Base-by-base conservation (phyloP, 2,329 filamentous ascomycete species). In the Sclerotinia sclerotiorum region DNA sequence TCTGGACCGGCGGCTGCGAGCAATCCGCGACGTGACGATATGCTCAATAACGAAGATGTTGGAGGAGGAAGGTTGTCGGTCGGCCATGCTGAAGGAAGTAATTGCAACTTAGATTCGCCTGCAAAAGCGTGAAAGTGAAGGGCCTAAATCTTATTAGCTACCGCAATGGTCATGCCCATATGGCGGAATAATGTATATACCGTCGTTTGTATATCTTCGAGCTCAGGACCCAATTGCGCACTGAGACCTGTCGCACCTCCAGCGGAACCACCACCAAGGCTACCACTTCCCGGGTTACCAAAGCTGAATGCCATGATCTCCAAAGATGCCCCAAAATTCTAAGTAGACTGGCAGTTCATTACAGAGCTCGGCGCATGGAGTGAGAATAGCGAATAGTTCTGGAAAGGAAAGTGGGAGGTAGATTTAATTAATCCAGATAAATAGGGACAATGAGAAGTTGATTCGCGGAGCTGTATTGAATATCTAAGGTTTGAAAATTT, bases 1-100 rank as follows among this genome's bases (percentile, higher is more conserved):
- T 96, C 89, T 49, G 94, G 94, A 21, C 92, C 91, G 63, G 92
- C 95, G 61, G 94, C 95, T 42, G 94, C 94, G 67, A 97, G 83
- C 29, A 99, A 84, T 52, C 93, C 93, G 79, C 88, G 89, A 70
- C 84, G 87, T 44, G 92, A 89, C 67, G 94, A 93, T 73, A 98
- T 86, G 77, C 90, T 91, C 70, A 99, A 84, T 49, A 99, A 88
- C 2, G 92, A 96, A 17, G 93, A 88, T 56, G 90, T 93, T 5
- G 91, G 83, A 2, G 90, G 83, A 44, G 95, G 94, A 32, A 91
- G 83, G 64, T 79, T 74, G 46, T 78, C 83, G 70, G 79, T 75
- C 52, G 90, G 87, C 94, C 94, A 98, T 77, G 89, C 83, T 27
- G 88, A 84, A 21, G 93, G 92, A 54, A 98, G 82, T 32, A 91